A percentile compares a stretch with the other conserved stretches of the same genome.
Conservation (phyloP, 2,329 filamentous ascomycete genomes). For the Colletotrichum tropicale region DNA sequence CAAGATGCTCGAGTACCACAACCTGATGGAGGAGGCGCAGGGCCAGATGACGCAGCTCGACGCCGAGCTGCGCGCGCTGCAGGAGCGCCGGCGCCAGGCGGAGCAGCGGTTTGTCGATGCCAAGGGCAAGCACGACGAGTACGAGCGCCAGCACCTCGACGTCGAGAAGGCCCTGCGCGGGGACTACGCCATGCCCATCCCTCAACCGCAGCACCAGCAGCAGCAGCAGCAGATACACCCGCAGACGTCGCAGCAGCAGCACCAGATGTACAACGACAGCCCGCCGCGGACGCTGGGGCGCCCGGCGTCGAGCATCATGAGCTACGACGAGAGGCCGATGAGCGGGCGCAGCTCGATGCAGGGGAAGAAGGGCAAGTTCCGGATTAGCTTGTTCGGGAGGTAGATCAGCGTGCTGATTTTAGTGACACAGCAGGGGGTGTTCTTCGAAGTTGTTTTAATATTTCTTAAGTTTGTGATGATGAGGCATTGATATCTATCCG, state of each 20-base stretch:
- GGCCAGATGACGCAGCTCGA: slow-evolving; percentile 46
- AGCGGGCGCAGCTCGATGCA: slow-evolving; percentile 9
- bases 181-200: slow-evolving; percentile 27
- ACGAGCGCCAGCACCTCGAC: slow-evolving; percentile 43
- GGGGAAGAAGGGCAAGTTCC: slow-evolving; percentile 17
- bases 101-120: slow-evolving; percentile 46
- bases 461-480: background rate
- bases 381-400: slow-evolving; percentile 21
- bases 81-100: slow-evolving; percentile 43
- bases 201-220: background rate
- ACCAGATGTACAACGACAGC: slow-evolving; percentile 13
- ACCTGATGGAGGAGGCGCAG: slow-evolving; percentile 45
- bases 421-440: background rate
- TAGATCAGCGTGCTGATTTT: background rate
- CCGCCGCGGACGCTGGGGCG: slow-evolving; percentile 1
- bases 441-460: background rate
- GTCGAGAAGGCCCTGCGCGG: slow-evolving; percentile 46
- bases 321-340: slow-evolving; percentile 19
- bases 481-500: background rate
- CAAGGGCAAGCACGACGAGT: slow-evolving; percentile 49
- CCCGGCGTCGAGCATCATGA: slow-evolving; percentile 17
- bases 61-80: slow-evolving; percentile 44
- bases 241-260: background rate
- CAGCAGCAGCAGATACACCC: background rate
- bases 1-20: slow-evolving; percentile 48